Conservation (phyloP, 495 filamentous ascomycete species). For the Aspergillus leporis region DNA sequence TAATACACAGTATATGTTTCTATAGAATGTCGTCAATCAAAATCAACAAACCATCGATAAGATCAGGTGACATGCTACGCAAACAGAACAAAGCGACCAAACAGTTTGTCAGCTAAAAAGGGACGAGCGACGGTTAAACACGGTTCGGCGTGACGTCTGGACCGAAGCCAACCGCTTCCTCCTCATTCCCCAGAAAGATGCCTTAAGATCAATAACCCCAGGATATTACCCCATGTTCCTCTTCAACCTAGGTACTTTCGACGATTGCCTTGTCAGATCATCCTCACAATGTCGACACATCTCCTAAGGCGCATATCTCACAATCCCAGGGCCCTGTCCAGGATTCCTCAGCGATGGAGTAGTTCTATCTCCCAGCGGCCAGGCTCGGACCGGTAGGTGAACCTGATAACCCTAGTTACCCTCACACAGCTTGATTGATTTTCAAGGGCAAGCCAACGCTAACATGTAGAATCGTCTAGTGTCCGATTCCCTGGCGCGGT, state of each 20-base stretch:
- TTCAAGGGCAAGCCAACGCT: not conserved
- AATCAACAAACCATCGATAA: no score
- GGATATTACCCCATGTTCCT: not conserved
- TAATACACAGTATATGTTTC: no score
- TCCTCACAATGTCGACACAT: conserved; percentile 27
- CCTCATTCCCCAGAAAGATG: conserved; percentile 31
- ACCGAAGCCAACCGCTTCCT: conserved; percentile 41
- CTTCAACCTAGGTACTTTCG: not conserved
- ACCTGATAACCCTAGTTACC: not conserved
- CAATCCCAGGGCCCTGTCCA: not conserved
- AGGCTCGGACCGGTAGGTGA: conserved; percentile 60
- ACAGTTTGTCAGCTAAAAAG: not conserved
- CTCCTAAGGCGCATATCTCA: conserved; percentile 16
- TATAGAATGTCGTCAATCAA: no score
- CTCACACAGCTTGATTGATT: not conserved
- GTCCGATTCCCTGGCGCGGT: conserved; percentile 95
- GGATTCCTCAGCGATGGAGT: conserved; percentile 47
- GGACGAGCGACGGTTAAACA: conserved; percentile 20
- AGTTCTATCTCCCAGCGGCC: conserved; percentile 67
- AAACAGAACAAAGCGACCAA: not conserved
- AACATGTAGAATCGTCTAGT: conserved; percentile 34
- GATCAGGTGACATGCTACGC: not conserved
- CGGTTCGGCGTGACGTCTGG: conserved; percentile 25
- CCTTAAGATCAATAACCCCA: not conserved
- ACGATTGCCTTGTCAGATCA: not conserved